These are phyloP conservation scores for Macrocystidia cucumis DNA, from an alignment of 1,284 basidiomycete genomes.

Conservation along the genomic window DNA sequence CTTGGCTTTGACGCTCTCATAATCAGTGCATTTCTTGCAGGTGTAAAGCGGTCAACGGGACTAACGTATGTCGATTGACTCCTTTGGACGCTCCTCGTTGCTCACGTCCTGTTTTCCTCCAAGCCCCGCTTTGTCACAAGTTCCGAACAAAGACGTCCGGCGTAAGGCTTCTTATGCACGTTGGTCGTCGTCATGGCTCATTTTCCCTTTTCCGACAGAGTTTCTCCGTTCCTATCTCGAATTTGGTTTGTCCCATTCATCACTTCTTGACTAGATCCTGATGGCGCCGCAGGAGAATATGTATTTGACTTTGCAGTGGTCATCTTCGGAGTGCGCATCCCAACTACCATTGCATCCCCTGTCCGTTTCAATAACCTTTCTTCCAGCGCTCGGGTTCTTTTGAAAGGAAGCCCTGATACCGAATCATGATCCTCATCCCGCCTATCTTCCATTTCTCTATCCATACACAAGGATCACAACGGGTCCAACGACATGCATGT, in stretches of 20 bases:
- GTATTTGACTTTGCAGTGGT: conserved; percentile 78
- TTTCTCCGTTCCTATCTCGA: conserved; percentile 70
- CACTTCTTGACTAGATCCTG: neutral
- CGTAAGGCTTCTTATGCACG: conserved; percentile 41
- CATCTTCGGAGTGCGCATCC: conserved; percentile 56
- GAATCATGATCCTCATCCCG: no score
- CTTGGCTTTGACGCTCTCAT: conserved; percentile 71
- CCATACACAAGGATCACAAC: no score
- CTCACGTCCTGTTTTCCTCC: conserved; percentile 5
- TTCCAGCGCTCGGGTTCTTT: conserved; percentile 65
- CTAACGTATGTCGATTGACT: conserved; percentile 69
- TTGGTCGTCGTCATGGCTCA: neutral
- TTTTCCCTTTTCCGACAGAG: conserved; percentile 33
- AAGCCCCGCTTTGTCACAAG: conserved; percentile 61
- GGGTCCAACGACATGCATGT: no score
- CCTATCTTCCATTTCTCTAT: neutral
- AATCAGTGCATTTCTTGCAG: conserved; percentile 72
- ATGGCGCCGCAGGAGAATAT: conserved; percentile 54
- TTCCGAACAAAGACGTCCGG: conserved; percentile 78
- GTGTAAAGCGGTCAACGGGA: conserved; percentile 72
- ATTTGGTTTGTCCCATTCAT: conserved; percentile 40
- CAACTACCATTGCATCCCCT: conserved; percentile 5
- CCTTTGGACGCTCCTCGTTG: neutral
- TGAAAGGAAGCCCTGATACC: conserved; percentile 28
- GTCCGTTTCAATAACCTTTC: conserved; percentile 11